Percentiles rank a stretch among this genome's conserved stretches.
These are phyloP conservation scores for Erythrophleum ivorense DNA, from an alignment of 331 rosid species.

Conservation along the genomic window DNA sequence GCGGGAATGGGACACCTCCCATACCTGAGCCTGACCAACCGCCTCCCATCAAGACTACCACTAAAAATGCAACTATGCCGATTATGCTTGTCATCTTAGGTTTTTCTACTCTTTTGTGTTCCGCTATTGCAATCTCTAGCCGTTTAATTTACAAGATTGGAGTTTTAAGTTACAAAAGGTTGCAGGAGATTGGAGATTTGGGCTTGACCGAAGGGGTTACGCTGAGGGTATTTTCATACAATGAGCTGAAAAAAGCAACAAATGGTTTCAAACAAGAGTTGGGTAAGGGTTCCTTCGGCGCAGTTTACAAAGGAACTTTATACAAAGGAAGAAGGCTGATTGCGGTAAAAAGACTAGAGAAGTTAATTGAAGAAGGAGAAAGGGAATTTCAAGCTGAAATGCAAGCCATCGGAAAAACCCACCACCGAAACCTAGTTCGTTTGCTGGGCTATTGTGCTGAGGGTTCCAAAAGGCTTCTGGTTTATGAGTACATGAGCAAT, in stretches of 20 bases:
- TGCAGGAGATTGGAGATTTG: background rate
- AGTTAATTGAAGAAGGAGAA: slow-evolving; percentile 52
- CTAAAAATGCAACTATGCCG: background rate
- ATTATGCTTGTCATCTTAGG: background rate
- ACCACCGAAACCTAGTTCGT: slow-evolving; percentile 54
- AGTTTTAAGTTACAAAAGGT: background rate
- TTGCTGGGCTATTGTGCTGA: slow-evolving; percentile 57
- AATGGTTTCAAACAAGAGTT: slow-evolving; percentile 38
- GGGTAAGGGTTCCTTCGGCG: slow-evolving; percentile 48
- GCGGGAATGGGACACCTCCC: background rate
- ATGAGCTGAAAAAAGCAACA: slow-evolving; percentile 42
- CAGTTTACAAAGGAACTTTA: slow-evolving; percentile 45
- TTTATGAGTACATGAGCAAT: slow-evolving; percentile 67
- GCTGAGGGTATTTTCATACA: slow-evolving; percentile 47
- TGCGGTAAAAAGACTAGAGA: slow-evolving; percentile 49
- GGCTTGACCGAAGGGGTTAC: background rate
- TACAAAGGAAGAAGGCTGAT: slow-evolving; percentile 38
- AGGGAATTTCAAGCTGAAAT: slow-evolving; percentile 59
- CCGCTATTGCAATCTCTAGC: background rate
- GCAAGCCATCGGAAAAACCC: slow-evolving; percentile 53
- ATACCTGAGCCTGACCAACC: background rate
- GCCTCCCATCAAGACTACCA: background rate
- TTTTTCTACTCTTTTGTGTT: background rate
- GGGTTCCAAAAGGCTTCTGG: slow-evolving; percentile 55
- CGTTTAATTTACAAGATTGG: background rate